Base-by-base conservation (phyloP, 2,329 filamentous ascomycete genomes). In the Penicillium aurantiogriseum region DNA sequence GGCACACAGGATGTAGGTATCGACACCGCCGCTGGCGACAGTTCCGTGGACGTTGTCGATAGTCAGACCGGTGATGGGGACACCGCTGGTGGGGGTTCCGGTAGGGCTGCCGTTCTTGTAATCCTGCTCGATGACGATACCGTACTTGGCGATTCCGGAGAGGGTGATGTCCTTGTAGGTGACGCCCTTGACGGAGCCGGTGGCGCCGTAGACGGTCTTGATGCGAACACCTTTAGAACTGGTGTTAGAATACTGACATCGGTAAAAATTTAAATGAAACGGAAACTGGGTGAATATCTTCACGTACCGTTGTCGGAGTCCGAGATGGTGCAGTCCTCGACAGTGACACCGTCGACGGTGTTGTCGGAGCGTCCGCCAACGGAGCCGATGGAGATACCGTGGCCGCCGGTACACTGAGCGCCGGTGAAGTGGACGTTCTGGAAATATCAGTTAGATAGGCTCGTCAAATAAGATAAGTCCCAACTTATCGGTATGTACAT, bases 121-220 rank as follows among this genome's bases (percentile, higher is more conserved):
- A 68, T 85, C 81, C 73, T 87, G 84, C 69, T 85, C 75, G 56
- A 86, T 79, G 50, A 85, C 76, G 57, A 86, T 80, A 40, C 80
- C 83, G 67, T 85, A 84, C 9, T 39, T 11, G 25, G 79, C 69
- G 65, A 85, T 84, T 46, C 71, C 69, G 38, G 72, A 76, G 1
- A 85, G 74, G 0, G 74, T 77, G 69, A 86, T 85, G 58, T 76
- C 74, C 38, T 73, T 74, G 74, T 83, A 86, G 2, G 79, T 83
- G 29, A 86, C 74, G 54, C 77, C 77, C 39, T 68, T 73, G 56
- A 86, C 80, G 10, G 74, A 73, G 40, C 84, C 84, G 0, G 79
- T 84, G 6, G 77, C 77, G 49, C 74, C 79, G 43, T 72, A 78
- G 27, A 81, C 78, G 10, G 81, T 83, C 76, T 87, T 87, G 74